Conservation (phyloP, 2,329 filamentous ascomycete genomes). For the Pseudopyricularia javanii region DNA sequence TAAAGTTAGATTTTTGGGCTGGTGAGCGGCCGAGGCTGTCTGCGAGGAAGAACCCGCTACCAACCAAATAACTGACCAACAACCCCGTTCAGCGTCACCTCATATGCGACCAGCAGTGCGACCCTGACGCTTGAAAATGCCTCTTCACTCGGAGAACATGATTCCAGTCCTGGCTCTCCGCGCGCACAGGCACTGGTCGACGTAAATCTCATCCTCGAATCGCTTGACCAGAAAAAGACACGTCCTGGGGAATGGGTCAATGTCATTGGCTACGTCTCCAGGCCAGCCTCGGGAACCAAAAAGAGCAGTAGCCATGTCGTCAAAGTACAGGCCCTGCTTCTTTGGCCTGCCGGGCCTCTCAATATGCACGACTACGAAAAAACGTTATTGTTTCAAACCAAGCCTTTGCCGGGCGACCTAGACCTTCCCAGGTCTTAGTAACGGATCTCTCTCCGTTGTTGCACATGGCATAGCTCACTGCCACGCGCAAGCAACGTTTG, state of each 20-base stretch:
- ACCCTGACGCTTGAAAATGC: conserved; percentile 50
- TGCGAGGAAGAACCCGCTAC: background rate
- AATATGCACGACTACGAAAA: conserved; percentile 54
- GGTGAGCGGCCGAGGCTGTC: conserved; percentile 41
- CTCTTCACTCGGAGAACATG: background rate
- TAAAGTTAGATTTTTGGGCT: conserved; percentile 90
- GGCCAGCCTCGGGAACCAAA: conserved; percentile 5
- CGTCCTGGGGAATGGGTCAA: conserved; percentile 80
- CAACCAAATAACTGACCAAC: conserved; percentile 10
- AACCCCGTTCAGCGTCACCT: conserved; percentile 27
- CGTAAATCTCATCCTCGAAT: conserved; percentile 57
- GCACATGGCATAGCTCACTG: background rate
- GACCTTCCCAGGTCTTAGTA: background rate
- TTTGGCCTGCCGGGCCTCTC: conserved; percentile 68
- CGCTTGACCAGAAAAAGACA: conserved; percentile 48
- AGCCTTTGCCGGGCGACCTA: background rate
- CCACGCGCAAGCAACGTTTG: background rate
- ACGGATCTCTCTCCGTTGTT: background rate
- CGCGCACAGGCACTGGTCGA: conserved; percentile 49
- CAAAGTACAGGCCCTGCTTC: conserved; percentile 58
- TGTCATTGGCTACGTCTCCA: conserved; percentile 65
- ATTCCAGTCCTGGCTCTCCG: conserved; percentile 11
- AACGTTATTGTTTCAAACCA: background rate
- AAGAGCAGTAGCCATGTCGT: conserved; percentile 12
- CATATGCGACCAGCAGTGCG: conserved; percentile 41